Evolutionary conservation across 352 stramenopile genomes (phyloP).

Genomic region (Globisporangium yorkense): DNA sequence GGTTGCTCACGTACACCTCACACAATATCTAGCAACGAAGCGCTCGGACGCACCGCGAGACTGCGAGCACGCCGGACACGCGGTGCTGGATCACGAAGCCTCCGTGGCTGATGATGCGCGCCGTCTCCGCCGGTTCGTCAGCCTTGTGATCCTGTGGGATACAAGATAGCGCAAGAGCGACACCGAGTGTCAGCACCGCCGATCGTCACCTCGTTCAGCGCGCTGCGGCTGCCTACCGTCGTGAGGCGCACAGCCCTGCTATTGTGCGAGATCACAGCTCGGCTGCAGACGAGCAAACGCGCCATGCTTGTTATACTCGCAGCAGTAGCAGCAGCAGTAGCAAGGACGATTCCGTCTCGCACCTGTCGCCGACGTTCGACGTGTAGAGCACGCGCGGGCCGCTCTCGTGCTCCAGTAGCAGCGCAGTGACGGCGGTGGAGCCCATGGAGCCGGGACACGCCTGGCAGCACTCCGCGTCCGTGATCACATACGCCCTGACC

Average conservation of each 20-base stretch:
- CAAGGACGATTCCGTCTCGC: background rate
- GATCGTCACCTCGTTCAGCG: too few species aligned
- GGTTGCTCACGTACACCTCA: too few species aligned
- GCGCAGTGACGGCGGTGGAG: conserved; percentile 51
- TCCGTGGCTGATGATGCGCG: conserved; percentile 47
- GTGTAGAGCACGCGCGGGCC: conserved; percentile 40
- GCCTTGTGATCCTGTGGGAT: conserved; percentile 62
- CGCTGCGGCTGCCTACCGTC: conserved; percentile 19
- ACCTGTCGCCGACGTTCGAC: conserved; percentile 79
- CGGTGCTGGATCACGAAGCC: conserved; percentile 72
- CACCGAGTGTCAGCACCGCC: background rate
- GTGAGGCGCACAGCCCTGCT: conserved; percentile 49
- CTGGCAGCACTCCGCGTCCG: conserved; percentile 73
- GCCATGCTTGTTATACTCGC: too few species aligned
- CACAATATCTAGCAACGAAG: background rate
- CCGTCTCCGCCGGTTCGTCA: conserved; percentile 41
- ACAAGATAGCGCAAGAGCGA: background rate
- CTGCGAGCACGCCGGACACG: conserved; percentile 63
- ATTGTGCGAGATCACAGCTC: conserved; percentile 55
- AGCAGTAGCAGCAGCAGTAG: too few species aligned
- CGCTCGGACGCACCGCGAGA: conserved; percentile 41
- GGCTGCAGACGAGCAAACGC: conserved; percentile 20
- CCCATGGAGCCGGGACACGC: conserved; percentile 37
- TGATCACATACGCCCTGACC: conserved; percentile 59
- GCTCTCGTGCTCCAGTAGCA: conserved; percentile 36